Percentiles rank a stretch among this genome's conserved stretches.
phyloP scores from a whole-genome alignment of 2,329 filamentous ascomycete genomes.

The Aspergillus sp. region DNA sequence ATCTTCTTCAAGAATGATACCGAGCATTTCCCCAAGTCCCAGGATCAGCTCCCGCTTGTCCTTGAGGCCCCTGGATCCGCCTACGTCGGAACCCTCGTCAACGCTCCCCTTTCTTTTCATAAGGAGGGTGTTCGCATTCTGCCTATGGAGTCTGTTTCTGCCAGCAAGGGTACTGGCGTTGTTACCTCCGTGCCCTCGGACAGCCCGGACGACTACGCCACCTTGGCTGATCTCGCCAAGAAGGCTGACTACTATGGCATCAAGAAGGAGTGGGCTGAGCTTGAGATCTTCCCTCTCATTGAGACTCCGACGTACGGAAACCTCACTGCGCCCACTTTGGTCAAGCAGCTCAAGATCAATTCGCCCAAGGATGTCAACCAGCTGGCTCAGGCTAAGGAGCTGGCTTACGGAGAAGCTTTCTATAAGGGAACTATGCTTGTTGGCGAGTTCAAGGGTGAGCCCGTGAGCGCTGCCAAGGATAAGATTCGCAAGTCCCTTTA shows the following conservation, averaged over 20 bases:
- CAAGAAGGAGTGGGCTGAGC: conserved; percentile 91
- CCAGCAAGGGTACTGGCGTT: conserved; percentile 92
- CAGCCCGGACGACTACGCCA: conserved; percentile 92
- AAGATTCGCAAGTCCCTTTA: conserved; percentile 78
- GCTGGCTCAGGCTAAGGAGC: conserved; percentile 88
- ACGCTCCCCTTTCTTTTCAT: conserved; percentile 85
- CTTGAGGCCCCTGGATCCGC: conserved; percentile 73
- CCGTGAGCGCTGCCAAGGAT: conserved; percentile 82
- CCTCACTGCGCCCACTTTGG: conserved; percentile 75
- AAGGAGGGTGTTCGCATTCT: conserved; percentile 80
- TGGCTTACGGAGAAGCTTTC: conserved; percentile 95
- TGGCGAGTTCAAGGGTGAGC: conserved; percentile 82
- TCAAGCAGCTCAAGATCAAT: conserved; percentile 92
- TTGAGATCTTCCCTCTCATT: conserved; percentile 86
- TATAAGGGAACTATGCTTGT: conserved; percentile 90
- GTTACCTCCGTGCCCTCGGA: conserved; percentile 95
- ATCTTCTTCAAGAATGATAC: conserved; percentile 61
- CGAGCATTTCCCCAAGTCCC: conserved; percentile 51
- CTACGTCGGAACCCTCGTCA: conserved; percentile 81
- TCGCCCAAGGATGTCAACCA: conserved; percentile 93
- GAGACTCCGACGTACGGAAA: conserved; percentile 85
- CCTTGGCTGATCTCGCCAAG: conserved; percentile 80
- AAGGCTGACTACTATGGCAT: conserved; percentile 97
- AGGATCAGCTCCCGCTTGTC: conserved; percentile 72
- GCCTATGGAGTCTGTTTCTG: conserved; percentile 91